A percentile compares a stretch with the other conserved stretches of the same genome.
Conservation (phyloP, 805 yeast species). For the Ogataea philodendri region DNA sequence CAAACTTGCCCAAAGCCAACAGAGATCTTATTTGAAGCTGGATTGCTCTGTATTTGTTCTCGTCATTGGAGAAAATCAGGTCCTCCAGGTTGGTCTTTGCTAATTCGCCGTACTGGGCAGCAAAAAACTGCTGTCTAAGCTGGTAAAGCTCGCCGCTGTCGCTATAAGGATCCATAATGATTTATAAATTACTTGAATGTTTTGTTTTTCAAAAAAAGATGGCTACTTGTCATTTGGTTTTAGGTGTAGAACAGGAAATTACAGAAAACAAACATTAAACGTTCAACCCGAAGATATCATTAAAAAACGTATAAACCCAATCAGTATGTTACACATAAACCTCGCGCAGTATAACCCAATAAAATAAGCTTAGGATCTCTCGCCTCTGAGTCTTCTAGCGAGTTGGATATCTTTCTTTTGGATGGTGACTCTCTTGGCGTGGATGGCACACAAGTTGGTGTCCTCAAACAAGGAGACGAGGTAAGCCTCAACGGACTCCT, state of each 20-base stretch:
- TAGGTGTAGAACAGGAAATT: conserved; percentile 3
- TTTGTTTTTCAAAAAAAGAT: conserved; percentile 1
- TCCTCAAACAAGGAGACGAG: conserved; percentile 94
- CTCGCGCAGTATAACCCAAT: conserved; percentile 11
- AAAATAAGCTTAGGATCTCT: conserved; percentile 60
- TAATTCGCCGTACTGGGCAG: conserved; percentile 26
- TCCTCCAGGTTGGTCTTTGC: conserved; percentile 23
- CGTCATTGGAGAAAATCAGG: conserved; percentile 27
- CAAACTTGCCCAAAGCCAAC: conserved; percentile 14
- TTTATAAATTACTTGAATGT: conserved; percentile 1
- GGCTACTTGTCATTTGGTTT: conserved; percentile 10
- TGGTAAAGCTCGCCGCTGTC: conserved; percentile 32
- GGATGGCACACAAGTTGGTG: conserved; percentile 97
- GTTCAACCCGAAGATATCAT: conserved; percentile 19
- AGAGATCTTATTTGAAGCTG: conserved; percentile 27
- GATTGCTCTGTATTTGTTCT: conserved; percentile 27
- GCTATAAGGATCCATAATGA: conserved; percentile 25
- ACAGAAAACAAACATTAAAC: conserved; percentile 6
- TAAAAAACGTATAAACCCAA: conserved; percentile 17
- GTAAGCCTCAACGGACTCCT: conserved; percentile 98
- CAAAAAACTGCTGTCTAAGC: conserved; percentile 30
- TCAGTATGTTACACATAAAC: conserved; percentile 16
- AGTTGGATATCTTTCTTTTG: conserved; percentile 97
- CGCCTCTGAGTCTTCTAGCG: conserved; percentile 98
- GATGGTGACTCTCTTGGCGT: conserved; percentile 98